phyloP scores from a whole-genome alignment of 2,329 filamentous ascomycete species.

The Purpureocillium takamizusanense region DNA sequence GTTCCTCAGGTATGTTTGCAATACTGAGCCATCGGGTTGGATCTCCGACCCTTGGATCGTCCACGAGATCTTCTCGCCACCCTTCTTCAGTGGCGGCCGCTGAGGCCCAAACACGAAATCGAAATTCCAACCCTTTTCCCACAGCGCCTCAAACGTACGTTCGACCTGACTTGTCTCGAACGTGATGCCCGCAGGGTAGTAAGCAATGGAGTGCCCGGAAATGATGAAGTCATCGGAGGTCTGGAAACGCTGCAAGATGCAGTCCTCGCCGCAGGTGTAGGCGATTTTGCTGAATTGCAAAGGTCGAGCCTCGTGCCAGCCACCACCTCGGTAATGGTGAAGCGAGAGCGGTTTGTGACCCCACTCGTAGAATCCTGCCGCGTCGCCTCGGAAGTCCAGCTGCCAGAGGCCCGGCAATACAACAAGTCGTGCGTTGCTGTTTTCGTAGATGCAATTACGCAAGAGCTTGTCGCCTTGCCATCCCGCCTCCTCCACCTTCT shows the following conservation, averaged over 20 bases:
- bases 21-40: slow-evolving; percentile 36
- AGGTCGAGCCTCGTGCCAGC: slow-evolving; percentile 44
- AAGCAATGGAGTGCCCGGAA: slow-evolving; percentile 49
- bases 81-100: slow-evolving; percentile 33
- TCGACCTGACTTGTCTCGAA: slow-evolving; percentile 41
- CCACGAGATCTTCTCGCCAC: slow-evolving; percentile 41
- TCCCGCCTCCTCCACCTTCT: too few relatives aligned
- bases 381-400: slow-evolving; percentile 49
- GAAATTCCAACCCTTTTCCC: slow-evolving; percentile 35
- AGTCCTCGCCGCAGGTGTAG: slow-evolving; percentile 51
- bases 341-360: slow-evolving; percentile 49
- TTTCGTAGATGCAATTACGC: slow-evolving; percentile 41
- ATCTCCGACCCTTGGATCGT: slow-evolving; percentile 39
- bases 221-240: slow-evolving; percentile 44
- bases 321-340: slow-evolving; percentile 49
- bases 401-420: slow-evolving; percentile 49
- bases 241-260: slow-evolving; percentile 48
- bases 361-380: slow-evolving; percentile 54
- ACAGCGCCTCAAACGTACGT: slow-evolving; percentile 39
- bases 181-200: slow-evolving; percentile 41
- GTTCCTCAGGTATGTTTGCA: slow-evolving; percentile 42
- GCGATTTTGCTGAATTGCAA: slow-evolving; percentile 46
- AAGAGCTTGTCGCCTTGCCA: too few relatives aligned
- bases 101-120: slow-evolving; percentile 42
- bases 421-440: slow-evolving; percentile 46